Base-by-base conservation (phyloP, 192 early-diverging fungal species). In the Piromyces sp. region DNA sequence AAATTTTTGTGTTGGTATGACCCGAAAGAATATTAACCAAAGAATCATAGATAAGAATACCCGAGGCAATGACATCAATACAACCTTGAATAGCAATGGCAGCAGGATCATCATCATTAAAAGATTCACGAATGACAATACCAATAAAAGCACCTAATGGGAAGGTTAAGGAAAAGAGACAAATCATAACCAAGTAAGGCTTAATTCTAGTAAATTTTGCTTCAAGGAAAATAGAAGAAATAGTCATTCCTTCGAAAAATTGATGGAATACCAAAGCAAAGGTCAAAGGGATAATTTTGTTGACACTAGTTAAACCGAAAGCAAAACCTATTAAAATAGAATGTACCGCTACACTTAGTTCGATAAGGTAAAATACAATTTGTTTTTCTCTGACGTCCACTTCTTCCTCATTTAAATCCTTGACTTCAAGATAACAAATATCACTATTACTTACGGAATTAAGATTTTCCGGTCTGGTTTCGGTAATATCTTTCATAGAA, bases 131-230 rank as follows among this genome's bases (percentile, higher is more conserved):
- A 81, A 95, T 87, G 40, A 85, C 91, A 81, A 96, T 93, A 29
- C 96, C 95, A 79, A 96, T 88, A 0, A 87, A 89, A 79, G 93
- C 87, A 30, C 96, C 96, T 51, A 96, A 12, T 13, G 96, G 96
- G 17, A 95, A 96, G 28, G 91, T 95, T n/a, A 91, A n/a, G 0
- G 92, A 87, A 85, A 93, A 95, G 31, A 92, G 80, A 9, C 88
- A 68, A 19, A 82, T 80, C 82, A 51, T 51, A 22, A 51, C 42
- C 3, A 51, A 5, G 11, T 89, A 81, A 5, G 88, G 87, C 81
- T 85, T 79, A n/a, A 87, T 0, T 89, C 88, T 81, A 92, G 90
- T 17, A 91, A 30, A 79, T 90, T 82, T 15, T 91, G 89, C 30
- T 86, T 85, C 2, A 87, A 17, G 40, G 89, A 84, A 1, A 84